Evolutionary conservation across 1,284 basidiomycete species (phyloP), one percentile per base, ranked within the genome.

Genomic region (Ustilago crameri): DNA sequence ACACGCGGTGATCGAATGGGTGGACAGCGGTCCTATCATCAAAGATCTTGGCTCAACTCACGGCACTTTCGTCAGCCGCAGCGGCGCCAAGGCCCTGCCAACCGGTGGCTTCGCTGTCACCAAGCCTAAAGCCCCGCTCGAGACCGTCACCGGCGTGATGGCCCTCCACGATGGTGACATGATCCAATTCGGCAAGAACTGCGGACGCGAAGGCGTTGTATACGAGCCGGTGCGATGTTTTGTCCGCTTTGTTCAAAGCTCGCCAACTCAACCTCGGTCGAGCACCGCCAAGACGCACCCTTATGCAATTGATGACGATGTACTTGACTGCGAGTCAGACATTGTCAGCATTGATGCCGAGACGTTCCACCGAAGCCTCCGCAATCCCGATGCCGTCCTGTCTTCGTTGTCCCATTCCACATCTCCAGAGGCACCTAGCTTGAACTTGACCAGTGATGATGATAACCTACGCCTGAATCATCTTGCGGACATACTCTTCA

Each of bases 1-100:
- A 27, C 71, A 74, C 40, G 66, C 71, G 5, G 12, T n/a, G 10
- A 44, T 74, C 20, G 47, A 56, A 18, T 74, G 71, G 71, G n/a
- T 43, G 26, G 51, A 52, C 10, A 48, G 48, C 9, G 1, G 2
- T 8, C 46, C 54, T 9, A 15, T 56, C 42, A 35, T 74, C 22
- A 41, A 44, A 24, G 58, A 74, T 15, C 42, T 51, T 5, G 71
- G 67, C 7, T 70, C 71, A 0, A 74, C 57, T 7, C 71, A 70
- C 32, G 71, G 71, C n/a, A 74, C 71, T 9, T 66, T 34, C 18
- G 56, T 73, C 20, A 51, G 55, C 23, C 59, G 18, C 10, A 24
- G 42, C 10, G 24, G 32, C 2, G 45, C 42, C 14, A 18, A 4
- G 1, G 8, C 49, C 9, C 18, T 14, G 3, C 15, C 40, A 2